Percentiles rank a stretch among this genome's conserved stretches.
Conservation (phyloP, 306 rosid species). For the Prunus salicina region DNA sequence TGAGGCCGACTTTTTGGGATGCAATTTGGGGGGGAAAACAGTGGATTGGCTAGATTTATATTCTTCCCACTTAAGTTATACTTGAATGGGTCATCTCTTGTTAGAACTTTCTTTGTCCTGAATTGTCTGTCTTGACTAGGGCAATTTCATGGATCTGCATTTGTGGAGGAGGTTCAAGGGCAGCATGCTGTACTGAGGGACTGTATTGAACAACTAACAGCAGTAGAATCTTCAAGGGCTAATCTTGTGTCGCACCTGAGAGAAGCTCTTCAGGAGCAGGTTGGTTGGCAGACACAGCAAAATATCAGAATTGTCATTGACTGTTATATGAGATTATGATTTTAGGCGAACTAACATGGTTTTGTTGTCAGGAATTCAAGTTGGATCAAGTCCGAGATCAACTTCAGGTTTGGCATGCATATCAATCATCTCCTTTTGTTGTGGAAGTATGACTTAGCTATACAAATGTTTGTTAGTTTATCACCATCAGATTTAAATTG, state of each 20-base stretch:
- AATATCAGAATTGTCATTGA: neutral
- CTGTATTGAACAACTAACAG: slow-evolving; percentile 74
- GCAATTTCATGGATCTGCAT: slow-evolving; percentile 58
- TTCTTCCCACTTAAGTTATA: slow-evolving; percentile 14
- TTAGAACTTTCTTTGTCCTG: slow-evolving; percentile 6
- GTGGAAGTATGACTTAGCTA: neutral
- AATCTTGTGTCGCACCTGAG: slow-evolving; percentile 80
- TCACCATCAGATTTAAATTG: neutral
- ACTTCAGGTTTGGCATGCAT: slow-evolving; percentile 67
- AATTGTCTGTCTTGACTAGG: slow-evolving; percentile 36
- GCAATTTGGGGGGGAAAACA: neutral
- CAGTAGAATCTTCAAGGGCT: slow-evolving; percentile 74
- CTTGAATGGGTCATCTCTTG: slow-evolving; percentile 19
- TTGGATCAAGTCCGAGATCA: slow-evolving; percentile 79
- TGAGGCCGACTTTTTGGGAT: too few relatives aligned
- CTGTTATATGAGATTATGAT: neutral
- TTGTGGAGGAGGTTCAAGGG: slow-evolving; percentile 74
- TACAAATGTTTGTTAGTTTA: neutral
- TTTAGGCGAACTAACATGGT: slow-evolving; percentile 29
- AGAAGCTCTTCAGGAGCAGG: slow-evolving; percentile 96
- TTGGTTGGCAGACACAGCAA: slow-evolving; percentile 24
- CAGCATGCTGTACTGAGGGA: slow-evolving; percentile 62
- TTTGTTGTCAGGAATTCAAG: slow-evolving; percentile 70
- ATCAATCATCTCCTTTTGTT: neutral
- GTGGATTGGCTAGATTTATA: neutral